Percentiles rank a stretch among this genome's conserved stretches.
Evolutionary conservation across 805 yeast genomes (phyloP).

Genomic region (Wickerhamiella kurtzmanii): DNA sequence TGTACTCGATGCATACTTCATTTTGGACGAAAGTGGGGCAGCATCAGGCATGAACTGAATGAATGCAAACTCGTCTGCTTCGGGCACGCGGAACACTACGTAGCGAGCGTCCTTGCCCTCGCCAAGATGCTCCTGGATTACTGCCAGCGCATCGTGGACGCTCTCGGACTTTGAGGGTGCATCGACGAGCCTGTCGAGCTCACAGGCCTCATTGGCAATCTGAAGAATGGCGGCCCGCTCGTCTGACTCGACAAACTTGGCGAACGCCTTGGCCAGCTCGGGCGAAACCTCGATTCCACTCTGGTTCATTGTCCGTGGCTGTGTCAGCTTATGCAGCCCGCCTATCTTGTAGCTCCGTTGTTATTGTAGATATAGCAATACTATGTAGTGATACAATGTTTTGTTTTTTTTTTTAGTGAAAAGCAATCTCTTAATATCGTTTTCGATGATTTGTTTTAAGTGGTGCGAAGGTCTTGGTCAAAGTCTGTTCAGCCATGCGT

Average conservation of each 20-base stretch:
- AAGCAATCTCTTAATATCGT: too few species aligned
- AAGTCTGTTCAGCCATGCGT: too few species aligned
- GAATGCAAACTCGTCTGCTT: conserved; percentile 34
- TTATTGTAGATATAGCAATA: too few species aligned
- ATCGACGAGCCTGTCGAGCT: conserved; percentile 25
- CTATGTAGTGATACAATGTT: too few species aligned
- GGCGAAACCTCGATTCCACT: conserved; percentile 44
- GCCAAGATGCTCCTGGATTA: conserved; percentile 29
- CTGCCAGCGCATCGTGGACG: conserved; percentile 19
- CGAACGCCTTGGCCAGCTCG: conserved; percentile 35
- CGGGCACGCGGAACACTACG: conserved; percentile 30
- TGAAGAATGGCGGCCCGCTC: conserved; percentile 29
- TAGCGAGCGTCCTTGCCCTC: conserved; percentile 34
- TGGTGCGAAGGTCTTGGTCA: too few species aligned
- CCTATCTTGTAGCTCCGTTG: too few species aligned
- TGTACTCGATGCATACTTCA: conserved; percentile 89
- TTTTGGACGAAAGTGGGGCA: conserved; percentile 69
- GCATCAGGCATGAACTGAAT: conserved; percentile 77
- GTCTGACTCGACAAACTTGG: conserved; percentile 26
- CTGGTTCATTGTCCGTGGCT: conserved; percentile 30
- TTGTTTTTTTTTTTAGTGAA: too few species aligned
- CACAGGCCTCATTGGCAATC: conserved; percentile 27
- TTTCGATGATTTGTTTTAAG: too few species aligned
- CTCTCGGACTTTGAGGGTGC: not conserved
- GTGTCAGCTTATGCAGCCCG: too few species aligned